phyloP scores from a whole-genome alignment of 345 rosid genomes.

The Rhodamnia rubescens region DNA sequence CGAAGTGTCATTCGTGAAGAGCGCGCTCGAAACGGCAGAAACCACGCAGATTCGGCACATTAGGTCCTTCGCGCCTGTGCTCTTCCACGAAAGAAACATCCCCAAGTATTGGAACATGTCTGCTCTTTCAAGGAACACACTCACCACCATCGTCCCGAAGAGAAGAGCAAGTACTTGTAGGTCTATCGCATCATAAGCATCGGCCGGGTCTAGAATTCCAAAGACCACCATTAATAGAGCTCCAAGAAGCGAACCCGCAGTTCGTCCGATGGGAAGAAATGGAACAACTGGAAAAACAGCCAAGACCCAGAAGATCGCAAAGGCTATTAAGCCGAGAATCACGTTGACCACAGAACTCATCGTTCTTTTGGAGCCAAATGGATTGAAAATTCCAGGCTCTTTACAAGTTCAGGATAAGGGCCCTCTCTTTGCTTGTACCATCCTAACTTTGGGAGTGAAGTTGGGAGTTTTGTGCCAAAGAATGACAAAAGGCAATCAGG shows the following conservation, averaged over 20 bases:
- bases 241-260: background rate
- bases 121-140: background rate
- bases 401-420: background rate
- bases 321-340: background rate
- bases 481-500: background rate
- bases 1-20: background rate
- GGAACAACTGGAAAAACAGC: background rate
- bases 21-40: background rate
- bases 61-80: background rate
- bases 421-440: background rate
- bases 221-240: background rate
- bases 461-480: background rate
- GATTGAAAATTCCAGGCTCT: background rate
- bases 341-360: background rate
- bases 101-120: background rate
- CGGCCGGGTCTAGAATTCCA: background rate
- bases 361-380: background rate
- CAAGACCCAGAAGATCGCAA: background rate
- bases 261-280: background rate
- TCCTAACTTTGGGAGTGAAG: background rate
- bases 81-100: background rate
- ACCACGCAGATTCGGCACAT: background rate
- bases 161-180: background rate
- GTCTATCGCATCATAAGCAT: background rate
- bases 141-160: background rate